Conservation (phyloP, 2,329 filamentous ascomycete genomes). For the Fusarium concolor region DNA sequence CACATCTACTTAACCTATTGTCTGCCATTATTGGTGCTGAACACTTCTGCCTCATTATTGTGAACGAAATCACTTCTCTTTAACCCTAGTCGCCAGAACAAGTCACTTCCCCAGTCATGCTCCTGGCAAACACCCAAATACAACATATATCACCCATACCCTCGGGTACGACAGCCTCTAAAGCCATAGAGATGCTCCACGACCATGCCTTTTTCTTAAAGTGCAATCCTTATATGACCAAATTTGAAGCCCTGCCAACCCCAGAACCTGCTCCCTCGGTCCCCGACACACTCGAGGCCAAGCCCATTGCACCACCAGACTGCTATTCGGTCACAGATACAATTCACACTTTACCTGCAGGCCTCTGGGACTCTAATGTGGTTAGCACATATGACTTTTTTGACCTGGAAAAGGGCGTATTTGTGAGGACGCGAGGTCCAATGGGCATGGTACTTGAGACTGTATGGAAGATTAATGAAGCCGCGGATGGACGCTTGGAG, state of each 20-base stretch:
- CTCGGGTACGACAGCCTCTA: slow-evolving; percentile 48
- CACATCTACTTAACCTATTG: neutral
- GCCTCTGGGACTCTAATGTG: slow-evolving; percentile 66
- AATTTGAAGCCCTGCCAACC: slow-evolving; percentile 53
- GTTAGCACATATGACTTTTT: slow-evolving; percentile 67
- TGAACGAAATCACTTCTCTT: neutral
- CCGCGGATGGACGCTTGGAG: slow-evolving; percentile 51
- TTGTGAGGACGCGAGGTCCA: slow-evolving; percentile 63
- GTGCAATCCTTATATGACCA: slow-evolving; percentile 64
- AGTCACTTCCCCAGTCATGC: slow-evolving; percentile 46
- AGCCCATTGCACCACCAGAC: slow-evolving; percentile 46
- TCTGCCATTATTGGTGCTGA: neutral
- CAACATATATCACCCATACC: slow-evolving; percentile 59
- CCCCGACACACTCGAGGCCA: slow-evolving; percentile 45
- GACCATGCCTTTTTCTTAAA: slow-evolving; percentile 64
- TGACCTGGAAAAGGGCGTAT: slow-evolving; percentile 61
- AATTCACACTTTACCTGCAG: slow-evolving; percentile 64
- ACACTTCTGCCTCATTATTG: neutral
- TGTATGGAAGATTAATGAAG: slow-evolving; percentile 58
- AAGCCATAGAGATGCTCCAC: slow-evolving; percentile 61
- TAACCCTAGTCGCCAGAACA: neutral
- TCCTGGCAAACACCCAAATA: slow-evolving; percentile 58
- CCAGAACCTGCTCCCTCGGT: slow-evolving; percentile 30
- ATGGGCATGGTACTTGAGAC: slow-evolving; percentile 66
- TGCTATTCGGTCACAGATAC: slow-evolving; percentile 63